Conservation (phyloP, 2,329 filamentous ascomycete genomes). For the Pseudocercospora pini-densiflorae region DNA sequence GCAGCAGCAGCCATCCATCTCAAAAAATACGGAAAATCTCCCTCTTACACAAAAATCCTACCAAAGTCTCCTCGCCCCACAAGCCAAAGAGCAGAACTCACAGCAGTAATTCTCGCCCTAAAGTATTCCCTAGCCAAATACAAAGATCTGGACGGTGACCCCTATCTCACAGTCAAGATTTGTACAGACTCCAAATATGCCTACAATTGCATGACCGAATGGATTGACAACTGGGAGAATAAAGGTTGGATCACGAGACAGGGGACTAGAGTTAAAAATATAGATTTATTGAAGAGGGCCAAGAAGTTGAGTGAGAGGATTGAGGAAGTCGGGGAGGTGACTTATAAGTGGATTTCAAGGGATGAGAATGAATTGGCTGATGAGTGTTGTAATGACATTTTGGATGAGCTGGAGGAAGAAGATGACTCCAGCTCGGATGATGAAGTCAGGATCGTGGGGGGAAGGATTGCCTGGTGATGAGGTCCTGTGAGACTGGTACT, state of each 20-base stretch:
- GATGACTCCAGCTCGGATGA: too few relatives aligned
- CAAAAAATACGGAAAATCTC: not conserved
- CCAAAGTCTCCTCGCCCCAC: slow-evolving; percentile 8
- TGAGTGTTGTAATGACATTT: not conserved
- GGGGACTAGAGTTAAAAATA: slow-evolving; percentile 16
- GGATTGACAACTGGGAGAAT: slow-evolving; percentile 19
- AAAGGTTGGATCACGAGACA: too few relatives aligned
- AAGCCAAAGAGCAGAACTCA: slow-evolving; percentile 23
- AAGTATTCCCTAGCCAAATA: slow-evolving; percentile 5
- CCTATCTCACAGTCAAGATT: slow-evolving; percentile 8
- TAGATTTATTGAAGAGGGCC: slow-evolving; percentile 17
- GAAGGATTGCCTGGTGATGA: too few relatives aligned
- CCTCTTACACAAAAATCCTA: not conserved
- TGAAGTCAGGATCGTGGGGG: too few relatives aligned
- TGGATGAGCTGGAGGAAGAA: not conserved
- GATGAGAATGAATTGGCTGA: slow-evolving; percentile 11
- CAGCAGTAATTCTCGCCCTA: slow-evolving; percentile 19
- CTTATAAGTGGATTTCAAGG: slow-evolving; percentile 18
- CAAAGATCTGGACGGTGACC: not conserved
- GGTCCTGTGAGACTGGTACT: too few relatives aligned
- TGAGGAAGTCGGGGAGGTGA: slow-evolving; percentile 11
- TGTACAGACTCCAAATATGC: slow-evolving; percentile 22
- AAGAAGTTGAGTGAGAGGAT: slow-evolving; percentile 3
- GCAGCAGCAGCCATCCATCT: slow-evolving; percentile 16
- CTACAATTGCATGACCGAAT: slow-evolving; percentile 17